Evolutionary conservation across 148 eudicot species (phyloP), one percentile per base, ranked within the genome.

Genomic region (Cornus suecica): DNA sequence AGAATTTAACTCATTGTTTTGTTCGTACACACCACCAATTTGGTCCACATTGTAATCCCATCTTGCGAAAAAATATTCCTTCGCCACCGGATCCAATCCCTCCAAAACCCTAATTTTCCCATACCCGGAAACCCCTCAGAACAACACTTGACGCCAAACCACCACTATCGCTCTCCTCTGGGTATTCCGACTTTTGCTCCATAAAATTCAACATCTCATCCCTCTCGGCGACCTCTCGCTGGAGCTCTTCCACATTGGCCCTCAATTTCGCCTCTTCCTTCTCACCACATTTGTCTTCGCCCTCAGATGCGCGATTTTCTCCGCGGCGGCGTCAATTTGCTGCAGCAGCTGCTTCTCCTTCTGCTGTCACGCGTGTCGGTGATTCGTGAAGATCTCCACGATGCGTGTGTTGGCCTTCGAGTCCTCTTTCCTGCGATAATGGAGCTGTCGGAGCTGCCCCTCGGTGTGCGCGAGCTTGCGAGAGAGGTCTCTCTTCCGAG

Each of bases 201-300:
- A 94, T 87, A 70, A 92, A 94, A 60, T 82, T 86, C 52, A 94
- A 66, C 73, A 94, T 63, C 82, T 94, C 96, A 23, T 92, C 98
- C 26, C 98, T 87, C 78, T 92, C 97, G 66, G 83, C 83, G 42
- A 92, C 77, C 63, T 89, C 96, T 66, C 90, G 82, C 80, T 81
- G 82, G 75, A 94, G 66, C 34, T 89, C 94, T 25, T 89, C 96
- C 0, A 83, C 68, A 67, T 72, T 84, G 2, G 67, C 67, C 78
- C 82, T 72, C 78, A 91, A 54, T 70, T 83, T 86, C 0, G 32
- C 78, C 76, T 89, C 92, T 4, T 62, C 68, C 18, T 79, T 64
- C 70, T 94, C 99, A 13, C 84, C 30, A 20, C 90, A 91, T 32
- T 79, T 14, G 86, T 75, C 64, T 84, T 86, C 2, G 84, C 76